Conservation (phyloP, 306 rosid genomes). For the Mucuna pruriens region DNA sequence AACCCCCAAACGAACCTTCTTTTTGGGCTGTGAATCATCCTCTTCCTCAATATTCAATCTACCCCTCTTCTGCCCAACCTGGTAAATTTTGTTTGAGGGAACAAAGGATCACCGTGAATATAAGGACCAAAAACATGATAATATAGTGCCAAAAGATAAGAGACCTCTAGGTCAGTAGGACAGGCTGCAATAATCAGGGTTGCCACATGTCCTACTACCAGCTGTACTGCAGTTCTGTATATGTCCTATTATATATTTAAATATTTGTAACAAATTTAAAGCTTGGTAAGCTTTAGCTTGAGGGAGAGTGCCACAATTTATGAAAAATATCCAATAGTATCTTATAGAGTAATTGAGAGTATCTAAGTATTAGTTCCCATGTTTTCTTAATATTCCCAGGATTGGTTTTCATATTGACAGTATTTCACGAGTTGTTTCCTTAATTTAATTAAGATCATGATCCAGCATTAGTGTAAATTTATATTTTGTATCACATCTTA, state of each 20-base stretch:
- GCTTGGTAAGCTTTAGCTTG: not conserved
- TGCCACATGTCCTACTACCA: not conserved
- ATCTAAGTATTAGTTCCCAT: not conserved
- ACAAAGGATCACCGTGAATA: not conserved
- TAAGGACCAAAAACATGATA: conserved; percentile 32
- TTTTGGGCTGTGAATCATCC: conserved; percentile 87
- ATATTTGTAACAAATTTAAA: not conserved
- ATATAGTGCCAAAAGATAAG: conserved; percentile 34
- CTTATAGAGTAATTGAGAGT: not conserved
- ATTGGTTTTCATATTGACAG: not conserved
- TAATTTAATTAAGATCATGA: not conserved
- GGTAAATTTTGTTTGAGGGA: conserved; percentile 40
- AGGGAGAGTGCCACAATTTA: not conserved
- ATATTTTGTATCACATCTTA: not conserved
- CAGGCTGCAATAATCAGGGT: not conserved
- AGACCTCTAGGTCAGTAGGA: not conserved
- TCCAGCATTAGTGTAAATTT: not conserved
- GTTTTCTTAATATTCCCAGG: not conserved
- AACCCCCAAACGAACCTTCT: conserved; percentile 93
- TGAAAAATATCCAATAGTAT: not conserved
- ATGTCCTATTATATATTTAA: not conserved
- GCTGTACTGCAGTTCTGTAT: not conserved
- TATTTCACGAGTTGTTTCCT: not conserved
- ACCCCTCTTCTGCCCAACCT: conserved; percentile 97
- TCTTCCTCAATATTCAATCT: conserved; percentile 87